Percentiles rank a stretch among this genome's conserved stretches.
Conservation (phyloP, 805 yeast species). For the Saccharomyces eubayanus region DNA sequence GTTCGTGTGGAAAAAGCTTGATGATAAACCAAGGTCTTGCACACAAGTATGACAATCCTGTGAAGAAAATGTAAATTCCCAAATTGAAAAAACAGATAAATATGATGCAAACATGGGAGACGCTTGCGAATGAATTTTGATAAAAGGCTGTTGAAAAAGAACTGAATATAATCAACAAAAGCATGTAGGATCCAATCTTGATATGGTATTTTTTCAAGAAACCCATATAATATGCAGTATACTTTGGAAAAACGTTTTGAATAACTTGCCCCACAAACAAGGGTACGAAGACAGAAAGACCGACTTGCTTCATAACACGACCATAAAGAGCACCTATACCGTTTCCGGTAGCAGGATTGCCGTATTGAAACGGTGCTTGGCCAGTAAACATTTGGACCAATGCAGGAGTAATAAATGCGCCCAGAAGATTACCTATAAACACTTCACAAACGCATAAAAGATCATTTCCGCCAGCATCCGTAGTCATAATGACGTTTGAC, state of each 20-base stretch:
- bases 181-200: conserved; percentile 74
- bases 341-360: conserved; percentile 62
- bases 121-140: conserved; percentile 67
- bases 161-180: conserved; percentile 65
- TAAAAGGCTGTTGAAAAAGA: conserved; percentile 84
- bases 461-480: conserved; percentile 76
- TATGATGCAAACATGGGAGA: conserved; percentile 59
- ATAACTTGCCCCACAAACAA: conserved; percentile 79
- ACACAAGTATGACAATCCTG: conserved; percentile 47
- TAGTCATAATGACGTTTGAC: conserved; percentile 88
- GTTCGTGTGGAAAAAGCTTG: conserved; percentile 38
- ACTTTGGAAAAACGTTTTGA: conserved; percentile 61
- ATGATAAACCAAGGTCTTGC: conserved; percentile 54
- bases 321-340: conserved; percentile 51
- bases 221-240: conserved; percentile 13
- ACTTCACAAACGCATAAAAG: conserved; percentile 75
- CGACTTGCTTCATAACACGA: conserved; percentile 80
- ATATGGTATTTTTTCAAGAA: conserved; percentile 20
- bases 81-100: conserved; percentile 76
- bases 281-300: conserved; percentile 76
- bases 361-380: conserved; percentile 56
- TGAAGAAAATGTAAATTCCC: conserved; percentile 72
- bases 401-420: conserved; percentile 85
- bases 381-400: conserved; percentile 61
- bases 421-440: conserved; percentile 72